Conservation (phyloP, 129 eudicot species). For the Deinandra increscens region DNA sequence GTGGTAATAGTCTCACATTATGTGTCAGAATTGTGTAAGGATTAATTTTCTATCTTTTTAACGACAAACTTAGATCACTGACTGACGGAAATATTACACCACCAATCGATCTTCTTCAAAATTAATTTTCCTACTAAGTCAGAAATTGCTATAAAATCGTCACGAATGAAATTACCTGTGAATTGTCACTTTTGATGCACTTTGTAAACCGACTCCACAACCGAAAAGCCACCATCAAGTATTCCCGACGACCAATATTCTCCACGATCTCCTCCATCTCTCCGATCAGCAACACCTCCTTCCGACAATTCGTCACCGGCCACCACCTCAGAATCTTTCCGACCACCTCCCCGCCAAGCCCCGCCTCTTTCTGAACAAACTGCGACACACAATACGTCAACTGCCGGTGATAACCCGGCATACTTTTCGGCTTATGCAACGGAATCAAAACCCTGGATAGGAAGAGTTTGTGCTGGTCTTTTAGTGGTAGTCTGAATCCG, state of each 20-base stretch:
- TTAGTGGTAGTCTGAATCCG: slow-evolving; percentile 60
- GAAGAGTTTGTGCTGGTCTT: slow-evolving; percentile 69
- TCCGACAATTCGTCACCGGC: slow-evolving; percentile 69
- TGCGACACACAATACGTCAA: slow-evolving; percentile 66
- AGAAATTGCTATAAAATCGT: too few relatives aligned
- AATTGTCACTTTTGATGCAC: slow-evolving; percentile 61
- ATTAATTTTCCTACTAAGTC: too few relatives aligned
- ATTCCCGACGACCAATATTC: slow-evolving; percentile 45
- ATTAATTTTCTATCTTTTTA: too few relatives aligned
- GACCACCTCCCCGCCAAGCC: slow-evolving; percentile 48
- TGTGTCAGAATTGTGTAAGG: too few relatives aligned
- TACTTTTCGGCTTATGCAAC: slow-evolving; percentile 62
- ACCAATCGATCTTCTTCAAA: too few relatives aligned
- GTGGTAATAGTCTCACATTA: too few relatives aligned
- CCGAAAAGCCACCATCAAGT: slow-evolving; percentile 45
- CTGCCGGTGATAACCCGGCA: slow-evolving; percentile 62
- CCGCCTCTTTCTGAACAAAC: slow-evolving; percentile 72
- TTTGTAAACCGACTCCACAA: slow-evolving; percentile 57
- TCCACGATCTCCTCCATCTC: slow-evolving; percentile 68
- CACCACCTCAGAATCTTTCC: slow-evolving; percentile 59
- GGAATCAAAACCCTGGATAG: slow-evolving; percentile 59
- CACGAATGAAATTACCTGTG: slow-evolving; percentile 57
- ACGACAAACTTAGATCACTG: too few relatives aligned
- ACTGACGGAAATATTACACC: too few relatives aligned
- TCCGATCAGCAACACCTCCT: slow-evolving; percentile 68